These are phyloP conservation scores for Calonectria montana DNA, from an alignment of 2,329 filamentous ascomycete species.

Conservation along the genomic window DNA sequence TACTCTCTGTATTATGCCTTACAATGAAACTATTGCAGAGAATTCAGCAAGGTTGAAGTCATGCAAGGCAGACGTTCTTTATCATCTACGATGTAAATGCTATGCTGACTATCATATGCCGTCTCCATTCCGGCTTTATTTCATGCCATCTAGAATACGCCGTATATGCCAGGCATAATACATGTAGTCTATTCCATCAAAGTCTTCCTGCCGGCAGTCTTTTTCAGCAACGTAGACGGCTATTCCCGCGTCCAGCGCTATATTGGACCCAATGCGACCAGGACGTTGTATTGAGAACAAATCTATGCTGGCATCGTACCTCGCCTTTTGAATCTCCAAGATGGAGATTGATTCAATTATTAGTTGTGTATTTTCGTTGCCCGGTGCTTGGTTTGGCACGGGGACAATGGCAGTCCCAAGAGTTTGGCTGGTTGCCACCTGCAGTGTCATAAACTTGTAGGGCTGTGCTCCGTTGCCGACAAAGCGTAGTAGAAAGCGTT, in stretches of 20 bases:
- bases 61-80: too few species aligned
- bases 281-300: not conserved
- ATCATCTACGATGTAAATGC: too few species aligned
- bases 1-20: too few species aligned
- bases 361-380: not conserved
- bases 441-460: not conserved
- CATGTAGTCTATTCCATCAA: not conserved
- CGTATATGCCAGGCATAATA: not conserved
- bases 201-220: too few species aligned
- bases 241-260: not conserved
- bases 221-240: not conserved
- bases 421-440: not conserved
- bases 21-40: too few species aligned
- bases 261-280: not conserved
- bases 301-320: not conserved
- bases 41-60: too few species aligned
- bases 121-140: not conserved
- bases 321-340: not conserved
- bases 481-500: not conserved
- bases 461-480: not conserved
- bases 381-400: not conserved
- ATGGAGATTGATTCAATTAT: not conserved
- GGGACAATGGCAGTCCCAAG: not conserved
- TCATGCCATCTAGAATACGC: not conserved
- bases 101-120: too few species aligned